phyloP scores from a whole-genome alignment of 257 asterid species.

The Solanum sparsipilum region DNA sequence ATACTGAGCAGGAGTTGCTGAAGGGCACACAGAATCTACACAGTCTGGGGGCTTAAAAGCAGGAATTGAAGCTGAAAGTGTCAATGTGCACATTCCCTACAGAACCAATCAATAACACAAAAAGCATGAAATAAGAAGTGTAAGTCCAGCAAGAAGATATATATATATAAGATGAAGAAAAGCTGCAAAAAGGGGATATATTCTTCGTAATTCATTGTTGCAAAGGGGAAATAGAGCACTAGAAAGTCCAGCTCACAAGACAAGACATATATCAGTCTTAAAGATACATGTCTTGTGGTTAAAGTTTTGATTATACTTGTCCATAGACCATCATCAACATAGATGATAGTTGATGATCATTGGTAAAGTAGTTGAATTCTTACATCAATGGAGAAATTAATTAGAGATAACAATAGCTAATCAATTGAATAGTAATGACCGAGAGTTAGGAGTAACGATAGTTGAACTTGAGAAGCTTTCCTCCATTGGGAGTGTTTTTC shows the following conservation, averaged over 20 bases:
- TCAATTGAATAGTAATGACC: too few species aligned
- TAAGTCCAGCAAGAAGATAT: background rate
- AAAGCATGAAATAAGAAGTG: background rate
- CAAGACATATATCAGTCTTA: background rate
- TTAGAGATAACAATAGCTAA: too few species aligned
- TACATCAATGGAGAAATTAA: too few species aligned
- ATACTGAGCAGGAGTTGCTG: slow-evolving; percentile 63
- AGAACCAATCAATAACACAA: background rate
- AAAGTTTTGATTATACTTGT: too few species aligned
- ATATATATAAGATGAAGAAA: background rate
- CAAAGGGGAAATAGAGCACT: background rate
- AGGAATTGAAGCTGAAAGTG: slow-evolving; percentile 74
- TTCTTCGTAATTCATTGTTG: background rate
- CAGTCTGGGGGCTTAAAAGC: slow-evolving; percentile 65
- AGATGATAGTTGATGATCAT: too few species aligned
- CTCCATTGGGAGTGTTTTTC: too few species aligned
- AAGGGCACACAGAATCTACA: slow-evolving; percentile 64
- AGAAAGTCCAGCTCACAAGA: background rate
- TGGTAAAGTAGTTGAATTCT: too few species aligned
- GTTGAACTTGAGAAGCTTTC: too few species aligned
- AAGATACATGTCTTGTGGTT: background rate
- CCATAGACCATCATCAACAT: too few species aligned
- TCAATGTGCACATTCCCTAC: slow-evolving; percentile 86
- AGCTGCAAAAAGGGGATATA: background rate
- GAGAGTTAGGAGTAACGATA: too few species aligned